Evolutionary conservation across 2,329 filamentous ascomycete species (phyloP).

Genomic region (Fusarium paranaense): DNA sequence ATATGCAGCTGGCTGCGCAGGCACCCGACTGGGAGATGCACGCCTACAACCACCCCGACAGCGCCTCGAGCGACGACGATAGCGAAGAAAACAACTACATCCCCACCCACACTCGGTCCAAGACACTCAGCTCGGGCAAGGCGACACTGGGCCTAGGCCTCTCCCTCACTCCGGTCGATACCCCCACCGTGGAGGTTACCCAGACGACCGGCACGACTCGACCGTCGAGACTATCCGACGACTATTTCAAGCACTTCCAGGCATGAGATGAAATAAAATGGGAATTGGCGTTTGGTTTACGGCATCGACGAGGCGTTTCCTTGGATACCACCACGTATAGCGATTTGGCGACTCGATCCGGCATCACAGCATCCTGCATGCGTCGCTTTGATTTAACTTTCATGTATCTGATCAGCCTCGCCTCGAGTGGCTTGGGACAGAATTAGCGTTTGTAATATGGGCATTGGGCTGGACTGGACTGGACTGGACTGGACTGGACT

Average conservation of each 20-base stretch:
- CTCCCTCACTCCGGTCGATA: slow-evolving; percentile 43
- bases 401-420: slow-evolving; percentile 7
- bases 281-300: slow-evolving; percentile 35
- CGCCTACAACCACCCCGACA: slow-evolving; percentile 47
- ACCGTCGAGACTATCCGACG: slow-evolving; percentile 31
- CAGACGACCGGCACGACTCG: slow-evolving; percentile 34
- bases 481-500: background rate
- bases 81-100: slow-evolving; percentile 44
- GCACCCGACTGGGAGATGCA: slow-evolving; percentile 44
- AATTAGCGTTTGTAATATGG: slow-evolving; percentile 28
- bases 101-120: slow-evolving; percentile 50
- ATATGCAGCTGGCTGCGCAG: slow-evolving; percentile 70
- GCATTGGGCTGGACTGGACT: background rate
- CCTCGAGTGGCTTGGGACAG: slow-evolving; percentile 6
- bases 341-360: slow-evolving; percentile 38
- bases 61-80: slow-evolving; percentile 44
- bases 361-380: slow-evolving; percentile 30
- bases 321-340: slow-evolving; percentile 37
- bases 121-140: slow-evolving; percentile 46
- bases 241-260: slow-evolving; percentile 42
- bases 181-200: slow-evolving; percentile 29
- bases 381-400: slow-evolving; percentile 22
- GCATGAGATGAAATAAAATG: slow-evolving; percentile 28
- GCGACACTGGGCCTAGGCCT: slow-evolving; percentile 40
- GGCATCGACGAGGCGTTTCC: slow-evolving; percentile 37